phyloP scores from a whole-genome alignment of 2,329 filamentous ascomycete species.

The Cladosporium austrohemisphaericum region DNA sequence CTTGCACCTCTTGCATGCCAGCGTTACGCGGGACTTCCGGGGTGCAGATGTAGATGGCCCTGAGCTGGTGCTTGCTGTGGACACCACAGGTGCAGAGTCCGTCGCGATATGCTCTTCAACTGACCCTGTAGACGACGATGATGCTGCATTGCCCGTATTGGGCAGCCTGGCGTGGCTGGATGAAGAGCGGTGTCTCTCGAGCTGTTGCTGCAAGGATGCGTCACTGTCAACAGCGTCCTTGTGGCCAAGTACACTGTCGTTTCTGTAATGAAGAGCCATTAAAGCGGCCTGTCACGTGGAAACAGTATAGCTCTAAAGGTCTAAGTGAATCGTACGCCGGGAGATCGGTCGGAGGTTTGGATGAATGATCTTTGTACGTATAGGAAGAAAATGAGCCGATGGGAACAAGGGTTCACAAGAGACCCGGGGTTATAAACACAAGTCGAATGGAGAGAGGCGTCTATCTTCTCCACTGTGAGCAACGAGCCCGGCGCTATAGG shows the following conservation, averaged over 20 bases:
- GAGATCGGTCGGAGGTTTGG: too few species aligned
- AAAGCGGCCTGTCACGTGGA: not conserved
- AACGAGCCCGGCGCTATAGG: too few species aligned
- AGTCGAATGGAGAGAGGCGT: too few species aligned
- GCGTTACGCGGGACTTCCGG: constrained; percentile 5
- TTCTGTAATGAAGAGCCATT: constrained; percentile 3
- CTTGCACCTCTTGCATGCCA: constrained; percentile 14
- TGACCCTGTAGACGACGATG: too few species aligned
- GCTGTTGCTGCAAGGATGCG: not conserved
- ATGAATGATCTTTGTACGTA: too few species aligned
- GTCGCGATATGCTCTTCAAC: too few species aligned
- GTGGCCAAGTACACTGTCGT: constrained; percentile 8
- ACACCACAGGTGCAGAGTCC: not conserved
- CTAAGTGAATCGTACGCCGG: too few species aligned
- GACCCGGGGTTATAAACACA: too few species aligned
- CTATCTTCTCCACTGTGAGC: too few species aligned
- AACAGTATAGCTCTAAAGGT: not conserved
- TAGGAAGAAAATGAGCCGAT: not conserved
- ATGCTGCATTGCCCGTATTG: too few species aligned
- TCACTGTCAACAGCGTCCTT: not conserved
- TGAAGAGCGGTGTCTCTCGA: not conserved
- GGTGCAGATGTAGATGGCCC: not conserved
- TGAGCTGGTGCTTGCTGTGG: not conserved
- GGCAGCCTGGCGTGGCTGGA: not conserved
- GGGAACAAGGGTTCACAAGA: not conserved